phyloP scores from a whole-genome alignment of 257 asterid genomes.

The Plantago elongata region DNA sequence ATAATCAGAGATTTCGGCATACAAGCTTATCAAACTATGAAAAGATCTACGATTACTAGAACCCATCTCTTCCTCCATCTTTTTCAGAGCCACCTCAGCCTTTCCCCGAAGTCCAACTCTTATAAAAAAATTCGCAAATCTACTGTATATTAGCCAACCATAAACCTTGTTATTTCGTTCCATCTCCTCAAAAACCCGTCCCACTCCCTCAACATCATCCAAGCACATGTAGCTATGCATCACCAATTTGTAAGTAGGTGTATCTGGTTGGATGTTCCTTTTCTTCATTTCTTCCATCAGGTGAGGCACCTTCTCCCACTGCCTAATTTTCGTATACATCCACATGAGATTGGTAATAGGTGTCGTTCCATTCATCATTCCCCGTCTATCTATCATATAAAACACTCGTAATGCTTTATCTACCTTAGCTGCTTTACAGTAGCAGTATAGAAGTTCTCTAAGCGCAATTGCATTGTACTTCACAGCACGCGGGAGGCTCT shows the following conservation, averaged over 20 bases:
- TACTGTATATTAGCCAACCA: conserved; percentile 72
- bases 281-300: conserved; percentile 59
- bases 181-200: conserved; percentile 69
- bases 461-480: conserved; percentile 37
- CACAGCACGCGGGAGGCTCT: conserved; percentile 31
- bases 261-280: conserved; percentile 34
- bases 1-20: conserved; percentile 52
- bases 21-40: conserved; percentile 59
- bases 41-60: conserved; percentile 45
- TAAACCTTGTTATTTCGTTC: conserved; percentile 38
- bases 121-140: conserved; percentile 54
- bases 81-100: conserved; percentile 54
- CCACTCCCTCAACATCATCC: conserved; percentile 63
- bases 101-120: conserved; percentile 53
- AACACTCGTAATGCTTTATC: conserved; percentile 55
- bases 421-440: conserved; percentile 51
- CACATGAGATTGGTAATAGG: conserved; percentile 63
- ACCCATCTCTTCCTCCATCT: conserved; percentile 51
- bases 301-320: conserved; percentile 48
- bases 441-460: conserved; percentile 71
- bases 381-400: conserved; percentile 41
- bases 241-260: conserved; percentile 56
- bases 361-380: conserved; percentile 31
- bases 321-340: conserved; percentile 43
- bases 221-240: conserved; percentile 51